Base-by-base conservation (phyloP, 192 early-diverging fungal genomes). In the Irineochytrium annulatum region DNA sequence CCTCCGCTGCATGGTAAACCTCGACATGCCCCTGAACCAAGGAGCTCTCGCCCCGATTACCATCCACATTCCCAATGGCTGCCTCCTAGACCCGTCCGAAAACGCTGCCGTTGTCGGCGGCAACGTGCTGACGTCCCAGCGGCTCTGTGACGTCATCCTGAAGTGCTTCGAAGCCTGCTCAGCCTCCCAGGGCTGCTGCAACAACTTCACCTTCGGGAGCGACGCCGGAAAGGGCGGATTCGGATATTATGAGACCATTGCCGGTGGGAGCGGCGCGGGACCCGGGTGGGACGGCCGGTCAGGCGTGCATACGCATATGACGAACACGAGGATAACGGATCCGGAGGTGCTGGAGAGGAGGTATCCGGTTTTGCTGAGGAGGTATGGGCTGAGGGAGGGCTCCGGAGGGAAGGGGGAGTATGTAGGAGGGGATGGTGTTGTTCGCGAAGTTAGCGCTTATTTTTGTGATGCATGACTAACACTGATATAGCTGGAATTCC, bases 181-280 rank as follows among this genome's bases (percentile, higher is more conserved):
- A 2, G 94, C 96, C 0, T 89, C 87, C 22, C 94, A 98, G 57
- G 63, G 95, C 0, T 91, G 90, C 69, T 90, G 88, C 80, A 98
- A 98, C 80, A 98, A 98, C 61, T 74, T 98, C 46, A 97, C 96
- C 1, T 98, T 98, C 69, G 96, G 96, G 4, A 85, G 76, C 62
- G 77, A 73, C 63, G 46, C 13, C 26, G 91, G 91, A 14, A 81
- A 82, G 52, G 71, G 88, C 1, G 91, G 92, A 26, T 95, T 92
- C 86, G 93, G 93, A 20, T 98, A 98, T 63, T 96, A 96, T 72
- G 93, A 98, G 70, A 97, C 94, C 4, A 95, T 98, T 62, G 72
- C 76, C 1, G 77, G 77, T 30, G 82, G 84, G 20, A 84, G 83
- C 49, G 95, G 95, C 19, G 95, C 92, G 3, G 95, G 95, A 1